Evolutionary conservation across 2,329 filamentous ascomycete genomes (phyloP).

Genomic region (Rutstroemia sydowiana): DNA sequence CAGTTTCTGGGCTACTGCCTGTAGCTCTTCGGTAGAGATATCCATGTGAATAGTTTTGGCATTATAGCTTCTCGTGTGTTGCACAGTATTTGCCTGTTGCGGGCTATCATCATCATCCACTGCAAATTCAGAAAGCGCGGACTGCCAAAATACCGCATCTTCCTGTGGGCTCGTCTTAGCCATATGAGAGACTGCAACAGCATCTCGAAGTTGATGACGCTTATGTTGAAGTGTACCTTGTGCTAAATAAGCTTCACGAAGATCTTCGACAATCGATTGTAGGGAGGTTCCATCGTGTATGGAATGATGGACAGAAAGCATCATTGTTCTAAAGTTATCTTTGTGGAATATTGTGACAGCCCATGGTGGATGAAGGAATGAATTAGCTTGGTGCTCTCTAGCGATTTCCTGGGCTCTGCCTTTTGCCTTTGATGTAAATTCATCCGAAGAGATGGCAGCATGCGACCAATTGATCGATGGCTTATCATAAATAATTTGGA

Average conservation of each 20-base stretch:
- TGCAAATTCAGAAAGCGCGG: background rate
- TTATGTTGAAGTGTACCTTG: background rate
- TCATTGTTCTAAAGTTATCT: background rate
- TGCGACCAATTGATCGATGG: background rate
- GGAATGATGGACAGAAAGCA: background rate
- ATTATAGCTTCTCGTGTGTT: background rate
- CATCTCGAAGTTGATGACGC: background rate
- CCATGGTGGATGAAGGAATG: background rate
- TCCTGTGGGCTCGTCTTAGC: background rate
- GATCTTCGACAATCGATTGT: background rate
- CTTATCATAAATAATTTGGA: conserved; percentile 11
- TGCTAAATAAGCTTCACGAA: background rate
- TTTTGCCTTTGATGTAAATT: background rate
- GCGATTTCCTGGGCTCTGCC: background rate
- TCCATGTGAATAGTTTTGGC: background rate
- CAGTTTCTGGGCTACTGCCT: background rate
- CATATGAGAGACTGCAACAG: background rate
- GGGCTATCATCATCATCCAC: background rate
- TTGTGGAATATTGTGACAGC: background rate
- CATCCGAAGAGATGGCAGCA: background rate
- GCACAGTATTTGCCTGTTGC: background rate
- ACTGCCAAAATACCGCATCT: background rate
- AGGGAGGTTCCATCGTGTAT: background rate
- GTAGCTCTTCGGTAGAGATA: background rate
- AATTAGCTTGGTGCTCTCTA: background rate